phyloP scores from a whole-genome alignment of 257 asterid species.

The Plectranthus barbatus region DNA sequence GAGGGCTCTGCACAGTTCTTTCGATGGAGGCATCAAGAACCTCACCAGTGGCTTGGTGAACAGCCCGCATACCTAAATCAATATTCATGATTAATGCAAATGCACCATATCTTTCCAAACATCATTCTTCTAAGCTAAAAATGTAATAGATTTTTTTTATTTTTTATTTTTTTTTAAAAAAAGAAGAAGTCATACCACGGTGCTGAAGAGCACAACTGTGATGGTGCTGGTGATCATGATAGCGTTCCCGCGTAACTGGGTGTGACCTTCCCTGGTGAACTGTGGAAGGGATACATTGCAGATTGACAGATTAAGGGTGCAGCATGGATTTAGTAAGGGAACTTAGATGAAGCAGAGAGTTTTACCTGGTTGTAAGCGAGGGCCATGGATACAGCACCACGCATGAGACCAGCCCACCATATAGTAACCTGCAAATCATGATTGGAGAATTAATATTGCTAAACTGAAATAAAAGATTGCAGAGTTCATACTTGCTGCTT shows the following conservation, averaged over 20 bases:
- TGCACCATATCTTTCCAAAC: too few relatives aligned
- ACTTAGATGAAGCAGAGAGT: not conserved
- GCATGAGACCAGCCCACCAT: constrained; percentile 73
- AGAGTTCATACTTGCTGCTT: constrained; percentile 63
- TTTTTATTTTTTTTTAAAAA: too few relatives aligned
- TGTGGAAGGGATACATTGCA: constrained; percentile 17
- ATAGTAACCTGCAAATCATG: constrained; percentile 33
- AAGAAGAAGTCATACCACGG: constrained; percentile 52
- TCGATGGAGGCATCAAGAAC: constrained; percentile 53
- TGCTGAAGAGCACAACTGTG: constrained; percentile 86
- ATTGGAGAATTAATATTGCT: not conserved
- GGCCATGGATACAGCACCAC: constrained; percentile 67
- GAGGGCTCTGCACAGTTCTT: constrained; percentile 34
- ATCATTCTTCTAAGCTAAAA: too few relatives aligned
- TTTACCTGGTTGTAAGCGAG: constrained; percentile 59
- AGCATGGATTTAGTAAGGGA: not conserved
- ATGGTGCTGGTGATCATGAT: constrained; percentile 88
- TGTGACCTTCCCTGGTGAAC: constrained; percentile 83
- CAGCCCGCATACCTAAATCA: constrained; percentile 72
- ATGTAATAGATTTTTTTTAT: too few relatives aligned
- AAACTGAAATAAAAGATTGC: constrained; percentile 1
- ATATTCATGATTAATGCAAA: not conserved
- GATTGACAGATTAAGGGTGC: not conserved
- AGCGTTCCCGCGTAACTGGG: constrained; percentile 67
- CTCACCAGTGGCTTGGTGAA: constrained; percentile 72